A percentile compares a stretch with the other conserved stretches of the same genome.
phyloP scores from a whole-genome alignment of 202 grass and related monocot genomes.

The Brachypodium distachyon region DNA sequence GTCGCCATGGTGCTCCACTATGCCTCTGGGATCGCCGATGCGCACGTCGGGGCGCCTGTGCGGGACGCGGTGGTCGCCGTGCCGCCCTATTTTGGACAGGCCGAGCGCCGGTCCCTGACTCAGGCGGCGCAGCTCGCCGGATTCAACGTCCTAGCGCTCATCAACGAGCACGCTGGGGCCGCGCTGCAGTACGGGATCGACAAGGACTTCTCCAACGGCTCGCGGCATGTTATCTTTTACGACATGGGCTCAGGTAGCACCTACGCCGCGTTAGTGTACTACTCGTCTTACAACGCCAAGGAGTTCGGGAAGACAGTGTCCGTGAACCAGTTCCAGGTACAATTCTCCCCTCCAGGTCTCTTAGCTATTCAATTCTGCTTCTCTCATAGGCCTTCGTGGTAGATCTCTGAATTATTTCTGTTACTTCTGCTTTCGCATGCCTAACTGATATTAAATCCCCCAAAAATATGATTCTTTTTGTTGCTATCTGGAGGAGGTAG shows the following conservation, averaged over 20 bases:
- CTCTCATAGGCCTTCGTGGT: not conserved
- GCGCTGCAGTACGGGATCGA: constrained; percentile 98
- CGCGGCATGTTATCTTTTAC: constrained; percentile 82
- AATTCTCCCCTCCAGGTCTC: not conserved
- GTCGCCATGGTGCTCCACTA: constrained; percentile 83
- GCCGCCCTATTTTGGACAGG: constrained; percentile 82
- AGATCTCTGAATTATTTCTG: not conserved
- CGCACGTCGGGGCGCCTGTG: constrained; percentile 60
- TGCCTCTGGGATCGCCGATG: constrained; percentile 56
- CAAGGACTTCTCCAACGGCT: constrained; percentile 85
- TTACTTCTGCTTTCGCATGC: not conserved
- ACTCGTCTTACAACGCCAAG: constrained; percentile 75
- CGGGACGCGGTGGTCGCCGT: constrained; percentile 82
- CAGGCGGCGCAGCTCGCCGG: constrained; percentile 86
- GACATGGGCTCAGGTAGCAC: constrained; percentile 97
- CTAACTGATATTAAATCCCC: constrained; percentile 10
- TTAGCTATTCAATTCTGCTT: constrained; percentile 16
- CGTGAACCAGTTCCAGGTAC: constrained; percentile 88
- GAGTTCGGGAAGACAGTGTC: constrained; percentile 78
- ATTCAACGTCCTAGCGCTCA: constrained; percentile 76
- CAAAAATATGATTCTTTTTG: constrained; percentile 8
- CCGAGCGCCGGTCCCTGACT: constrained; percentile 67
- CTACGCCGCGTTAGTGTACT: constrained; percentile 87
- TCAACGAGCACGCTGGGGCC: constrained; percentile 93
- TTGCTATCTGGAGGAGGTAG: not conserved